Evolutionary conservation across 2,329 filamentous ascomycete species (phyloP).

Genomic region (Mycogone perniciosa): DNA sequence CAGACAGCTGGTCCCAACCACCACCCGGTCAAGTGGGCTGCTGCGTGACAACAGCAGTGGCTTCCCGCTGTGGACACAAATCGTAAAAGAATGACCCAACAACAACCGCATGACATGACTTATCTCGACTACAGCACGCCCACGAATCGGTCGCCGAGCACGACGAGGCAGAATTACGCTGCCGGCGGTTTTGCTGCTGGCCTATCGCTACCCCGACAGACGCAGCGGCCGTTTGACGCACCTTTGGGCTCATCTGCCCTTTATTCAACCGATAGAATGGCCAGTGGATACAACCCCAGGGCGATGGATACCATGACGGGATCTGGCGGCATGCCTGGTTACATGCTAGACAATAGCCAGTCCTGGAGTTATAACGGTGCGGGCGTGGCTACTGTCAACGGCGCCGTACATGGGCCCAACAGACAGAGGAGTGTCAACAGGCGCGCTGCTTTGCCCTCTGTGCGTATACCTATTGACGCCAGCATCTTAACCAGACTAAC

Average conservation of each 20-base stretch:
- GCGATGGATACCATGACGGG: constrained; percentile 45
- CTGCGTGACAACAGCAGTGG: constrained; percentile 20
- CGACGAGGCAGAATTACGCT: constrained; percentile 55
- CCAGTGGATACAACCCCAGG: constrained; percentile 53
- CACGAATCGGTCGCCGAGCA: constrained; percentile 61
- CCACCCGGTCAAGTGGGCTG: constrained; percentile 14
- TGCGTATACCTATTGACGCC: constrained; percentile 40
- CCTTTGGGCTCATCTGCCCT: constrained; percentile 57
- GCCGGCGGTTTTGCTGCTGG: constrained; percentile 45
- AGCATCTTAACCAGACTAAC: constrained; percentile 11
- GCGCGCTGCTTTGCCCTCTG: constrained; percentile 62
- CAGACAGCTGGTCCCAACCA: background rate
- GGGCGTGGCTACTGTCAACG: constrained; percentile 57
- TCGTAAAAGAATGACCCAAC: constrained; percentile 19
- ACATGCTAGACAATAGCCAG: constrained; percentile 62
- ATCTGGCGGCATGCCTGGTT: constrained; percentile 36
- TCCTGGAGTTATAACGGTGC: constrained; percentile 71
- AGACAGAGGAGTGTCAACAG: constrained; percentile 50
- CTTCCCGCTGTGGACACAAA: constrained; percentile 17
- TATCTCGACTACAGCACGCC: constrained; percentile 63
- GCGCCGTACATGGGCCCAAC: constrained; percentile 58
- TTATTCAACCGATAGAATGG: constrained; percentile 64
- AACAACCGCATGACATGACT: constrained; percentile 54
- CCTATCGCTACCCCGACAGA: constrained; percentile 39
- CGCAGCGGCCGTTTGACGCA: constrained; percentile 73